These are phyloP conservation scores for Scenedesmus sp. DNA, from an alignment of 163 green algal species.

Conservation along the genomic window DNA sequence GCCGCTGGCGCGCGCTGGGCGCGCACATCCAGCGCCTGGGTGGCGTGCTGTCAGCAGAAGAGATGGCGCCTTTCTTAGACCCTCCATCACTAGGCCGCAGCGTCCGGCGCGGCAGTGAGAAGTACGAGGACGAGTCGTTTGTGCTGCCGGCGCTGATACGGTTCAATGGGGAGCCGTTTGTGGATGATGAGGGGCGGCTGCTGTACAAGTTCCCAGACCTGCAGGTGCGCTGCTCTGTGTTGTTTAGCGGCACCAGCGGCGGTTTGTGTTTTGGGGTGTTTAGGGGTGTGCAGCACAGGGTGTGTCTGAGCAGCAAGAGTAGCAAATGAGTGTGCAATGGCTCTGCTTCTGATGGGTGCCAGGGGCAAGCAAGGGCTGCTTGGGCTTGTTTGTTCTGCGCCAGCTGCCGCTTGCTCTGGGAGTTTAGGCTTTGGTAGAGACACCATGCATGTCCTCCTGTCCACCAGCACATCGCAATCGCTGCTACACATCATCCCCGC, in stretches of 20 bases:
- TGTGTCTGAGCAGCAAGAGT: too few species aligned
- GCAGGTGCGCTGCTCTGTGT: constrained; percentile 55
- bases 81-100: constrained; percentile 51
- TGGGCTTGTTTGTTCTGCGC: neutral
- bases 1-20: constrained; percentile 77
- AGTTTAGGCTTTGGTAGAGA: neutral
- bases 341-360: too few species aligned
- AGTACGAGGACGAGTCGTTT: constrained; percentile 84
- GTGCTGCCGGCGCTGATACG: constrained; percentile 86
- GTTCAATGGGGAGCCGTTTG: constrained; percentile 81
- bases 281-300: neutral
- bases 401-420: neutral
- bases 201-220: constrained; percentile 88
- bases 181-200: constrained; percentile 81
- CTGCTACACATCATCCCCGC: neutral
- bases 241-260: too few species aligned
- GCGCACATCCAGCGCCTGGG: constrained; percentile 60
- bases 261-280: too few species aligned
- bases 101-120: constrained; percentile 7
- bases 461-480: too few species aligned
- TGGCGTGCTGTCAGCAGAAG: constrained; percentile 88
- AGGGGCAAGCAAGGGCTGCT: neutral
- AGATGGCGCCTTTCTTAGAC: constrained; percentile 90
- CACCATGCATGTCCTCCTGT: neutral
- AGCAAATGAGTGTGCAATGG: too few species aligned